A percentile compares a stretch with the other conserved stretches of the same genome.
Evolutionary conservation across 345 rosid species (phyloP).

Genomic region (Populus davidiana): DNA sequence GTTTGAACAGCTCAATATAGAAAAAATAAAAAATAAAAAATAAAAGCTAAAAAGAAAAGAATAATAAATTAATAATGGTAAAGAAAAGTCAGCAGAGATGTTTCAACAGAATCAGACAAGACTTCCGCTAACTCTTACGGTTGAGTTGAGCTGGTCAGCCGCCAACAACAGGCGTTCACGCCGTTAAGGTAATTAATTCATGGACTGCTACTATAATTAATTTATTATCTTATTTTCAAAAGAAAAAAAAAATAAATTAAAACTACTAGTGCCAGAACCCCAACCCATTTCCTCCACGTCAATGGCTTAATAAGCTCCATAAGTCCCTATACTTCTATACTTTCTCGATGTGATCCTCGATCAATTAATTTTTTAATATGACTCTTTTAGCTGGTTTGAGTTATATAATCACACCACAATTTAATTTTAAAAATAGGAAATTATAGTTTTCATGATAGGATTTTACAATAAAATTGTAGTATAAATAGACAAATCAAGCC

Average conservation of each 20-base stretch:
- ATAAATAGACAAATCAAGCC: no score
- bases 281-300: constrained; percentile 2
- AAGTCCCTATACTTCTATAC: no score
- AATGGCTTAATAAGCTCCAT: no score
- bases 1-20: neutral
- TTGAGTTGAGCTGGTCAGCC: constrained; percentile 31
- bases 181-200: constrained; percentile 32
- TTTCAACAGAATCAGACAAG: constrained; percentile 18
- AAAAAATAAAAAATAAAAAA: neutral
- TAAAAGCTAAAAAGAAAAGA: neutral
- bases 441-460: no score
- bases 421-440: no score
- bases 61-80: neutral
- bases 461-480: no score
- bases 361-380: no score
- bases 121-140: constrained; percentile 1
- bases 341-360: no score
- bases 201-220: neutral
- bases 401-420: no score
- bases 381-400: no score
- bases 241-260: neutral
- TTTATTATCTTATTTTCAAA: no score
- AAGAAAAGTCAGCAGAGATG: constrained; percentile 7
- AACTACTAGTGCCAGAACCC: neutral
- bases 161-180: constrained; percentile 51